A percentile compares a stretch with the other conserved stretches of the same genome.
Evolutionary conservation across 2,329 filamentous ascomycete species (phyloP).

Genomic region (Ophioceras dolichostomum): DNA sequence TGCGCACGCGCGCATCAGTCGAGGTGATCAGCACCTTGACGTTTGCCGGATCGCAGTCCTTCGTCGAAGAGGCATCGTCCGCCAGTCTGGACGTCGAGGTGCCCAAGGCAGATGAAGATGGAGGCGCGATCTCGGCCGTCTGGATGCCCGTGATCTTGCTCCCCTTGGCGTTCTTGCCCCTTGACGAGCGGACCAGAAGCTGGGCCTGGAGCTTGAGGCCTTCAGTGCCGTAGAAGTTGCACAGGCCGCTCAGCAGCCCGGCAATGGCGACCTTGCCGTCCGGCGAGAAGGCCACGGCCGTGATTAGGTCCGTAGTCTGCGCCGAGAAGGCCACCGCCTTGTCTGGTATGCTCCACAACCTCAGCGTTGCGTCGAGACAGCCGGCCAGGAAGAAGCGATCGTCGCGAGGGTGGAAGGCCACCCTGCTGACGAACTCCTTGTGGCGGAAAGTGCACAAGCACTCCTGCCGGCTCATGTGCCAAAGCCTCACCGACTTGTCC

Average conservation of each 20-base stretch:
- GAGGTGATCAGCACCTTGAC: conserved; percentile 80
- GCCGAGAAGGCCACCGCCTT: conserved; percentile 79
- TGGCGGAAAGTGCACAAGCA: conserved; percentile 92
- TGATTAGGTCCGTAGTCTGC: conserved; percentile 75
- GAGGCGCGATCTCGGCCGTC: conserved; percentile 30
- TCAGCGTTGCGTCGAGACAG: conserved; percentile 75
- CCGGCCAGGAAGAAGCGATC: conserved; percentile 95
- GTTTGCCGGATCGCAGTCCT: conserved; percentile 11
- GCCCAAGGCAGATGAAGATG: no score
- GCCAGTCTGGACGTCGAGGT: no score
- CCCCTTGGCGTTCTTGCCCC: conserved; percentile 87
- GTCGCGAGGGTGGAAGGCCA: conserved; percentile 87
- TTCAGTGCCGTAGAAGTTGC: conserved; percentile 87
- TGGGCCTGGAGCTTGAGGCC: conserved; percentile 74
- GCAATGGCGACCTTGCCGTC: conserved; percentile 86
- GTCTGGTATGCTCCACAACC: conserved; percentile 95
- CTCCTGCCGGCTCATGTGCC: conserved; percentile 77
- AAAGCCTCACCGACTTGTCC: conserved; percentile 93
- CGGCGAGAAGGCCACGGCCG: conserved; percentile 84
- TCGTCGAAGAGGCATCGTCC: no score
- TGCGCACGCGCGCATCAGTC: conserved; percentile 82
- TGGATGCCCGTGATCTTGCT: conserved; percentile 96
- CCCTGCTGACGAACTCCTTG: conserved; percentile 87
- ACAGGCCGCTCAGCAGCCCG: conserved; percentile 73
- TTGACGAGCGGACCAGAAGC: conserved; percentile 83